These are phyloP conservation scores for Setaria italica DNA, from an alignment of 202 grass and related monocot genomes.

Conservation along the genomic window DNA sequence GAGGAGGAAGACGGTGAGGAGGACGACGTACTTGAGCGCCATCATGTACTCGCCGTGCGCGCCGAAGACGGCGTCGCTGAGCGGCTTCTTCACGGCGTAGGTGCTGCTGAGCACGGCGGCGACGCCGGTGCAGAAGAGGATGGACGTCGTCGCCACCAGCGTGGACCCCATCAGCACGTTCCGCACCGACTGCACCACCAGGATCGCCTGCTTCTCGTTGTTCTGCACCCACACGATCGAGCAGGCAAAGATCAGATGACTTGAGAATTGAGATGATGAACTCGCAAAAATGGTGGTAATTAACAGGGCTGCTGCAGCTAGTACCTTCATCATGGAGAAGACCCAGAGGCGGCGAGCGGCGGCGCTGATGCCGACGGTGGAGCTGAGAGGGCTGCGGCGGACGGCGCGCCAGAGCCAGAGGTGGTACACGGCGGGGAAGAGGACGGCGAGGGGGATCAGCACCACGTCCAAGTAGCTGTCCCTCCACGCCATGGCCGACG, in stretches of 20 bases:
- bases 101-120: slow-evolving; percentile 86
- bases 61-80: slow-evolving; percentile 67
- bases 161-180: slow-evolving; percentile 86
- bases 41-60: slow-evolving; percentile 71
- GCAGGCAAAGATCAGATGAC: not conserved
- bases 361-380: slow-evolving; percentile 66
- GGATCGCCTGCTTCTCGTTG: slow-evolving; percentile 72
- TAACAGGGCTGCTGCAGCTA: too few species aligned
- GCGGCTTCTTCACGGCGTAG: slow-evolving; percentile 74
- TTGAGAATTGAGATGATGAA: not conserved
- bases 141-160: slow-evolving; percentile 67
- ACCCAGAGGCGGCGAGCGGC: slow-evolving; percentile 66
- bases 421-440: slow-evolving; percentile 61
- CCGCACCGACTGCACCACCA: slow-evolving; percentile 72
- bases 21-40: slow-evolving; percentile 64
- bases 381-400: slow-evolving; percentile 50
- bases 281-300: too few species aligned
- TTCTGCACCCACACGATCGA: slow-evolving; percentile 25
- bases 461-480: slow-evolving; percentile 68
- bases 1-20: slow-evolving; percentile 64
- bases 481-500: slow-evolving; percentile 63
- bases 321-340: slow-evolving; percentile 59
- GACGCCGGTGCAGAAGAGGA: slow-evolving; percentile 79
- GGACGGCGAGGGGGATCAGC: slow-evolving; percentile 62
- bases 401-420: slow-evolving; percentile 67